phyloP scores from a whole-genome alignment of 805 yeast species.

The Osmozyma mogii region DNA sequence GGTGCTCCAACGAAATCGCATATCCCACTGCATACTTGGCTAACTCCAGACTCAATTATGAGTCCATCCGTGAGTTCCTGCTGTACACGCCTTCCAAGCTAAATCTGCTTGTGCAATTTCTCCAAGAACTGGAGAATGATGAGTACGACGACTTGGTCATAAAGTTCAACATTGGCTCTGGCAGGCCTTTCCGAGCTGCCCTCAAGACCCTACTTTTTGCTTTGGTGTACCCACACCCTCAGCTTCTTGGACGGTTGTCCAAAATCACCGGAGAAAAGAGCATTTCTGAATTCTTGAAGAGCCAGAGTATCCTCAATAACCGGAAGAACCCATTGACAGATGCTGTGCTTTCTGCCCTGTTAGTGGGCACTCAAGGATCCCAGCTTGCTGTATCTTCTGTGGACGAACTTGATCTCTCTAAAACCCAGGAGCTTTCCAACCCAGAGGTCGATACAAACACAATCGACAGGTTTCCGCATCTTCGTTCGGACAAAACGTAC shows the following conservation, averaged over 20 bases:
- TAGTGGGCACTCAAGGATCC: constrained; percentile 14
- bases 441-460: constrained; percentile 2
- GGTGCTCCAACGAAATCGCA: constrained; percentile 21
- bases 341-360: constrained; percentile 19
- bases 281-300: constrained; percentile 9
- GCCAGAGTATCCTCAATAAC: constrained; percentile 18
- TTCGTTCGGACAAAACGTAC: constrained; percentile 16
- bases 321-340: constrained; percentile 18
- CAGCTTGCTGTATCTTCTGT: constrained; percentile 14
- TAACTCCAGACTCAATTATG: constrained; percentile 14
- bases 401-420: constrained; percentile 10
- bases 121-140: constrained; percentile 1
- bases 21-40: constrained; percentile 16
- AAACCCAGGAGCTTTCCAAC: constrained; percentile 2
- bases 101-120: constrained; percentile 2
- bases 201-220: constrained; percentile 23
- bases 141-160: constrained; percentile 18
- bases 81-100: constrained; percentile 5
- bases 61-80: constrained; percentile 8
- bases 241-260: constrained; percentile 6
- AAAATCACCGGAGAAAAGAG: constrained; percentile 2
- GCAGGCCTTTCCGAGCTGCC: constrained; percentile 14
- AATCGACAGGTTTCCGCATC: constrained; percentile 24
- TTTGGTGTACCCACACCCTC: constrained; percentile 26
- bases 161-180: constrained; percentile 26